These are phyloP conservation scores for Raffaelea arxii DNA, from an alignment of 2,329 filamentous ascomycete species.

Conservation along the genomic window DNA sequence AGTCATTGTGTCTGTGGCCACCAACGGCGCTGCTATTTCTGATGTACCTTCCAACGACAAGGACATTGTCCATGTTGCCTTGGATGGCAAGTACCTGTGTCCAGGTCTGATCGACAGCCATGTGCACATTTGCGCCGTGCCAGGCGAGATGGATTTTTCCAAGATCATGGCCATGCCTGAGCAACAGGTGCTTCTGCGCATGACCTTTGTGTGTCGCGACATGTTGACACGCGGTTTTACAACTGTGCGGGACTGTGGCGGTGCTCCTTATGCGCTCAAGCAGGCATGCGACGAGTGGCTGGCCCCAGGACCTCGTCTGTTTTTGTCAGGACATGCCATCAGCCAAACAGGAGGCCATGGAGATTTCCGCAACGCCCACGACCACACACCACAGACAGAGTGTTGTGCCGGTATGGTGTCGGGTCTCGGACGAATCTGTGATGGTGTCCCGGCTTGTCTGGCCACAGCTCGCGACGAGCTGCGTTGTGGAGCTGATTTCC, in stretches of 20 bases:
- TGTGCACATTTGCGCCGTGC: conserved; percentile 17
- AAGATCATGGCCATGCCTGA: not conserved
- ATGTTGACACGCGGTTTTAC: conserved; percentile 51
- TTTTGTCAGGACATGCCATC: conserved; percentile 43
- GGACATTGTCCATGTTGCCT: conserved; percentile 1
- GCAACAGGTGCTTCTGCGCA: not conserved
- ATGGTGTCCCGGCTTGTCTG: conserved; percentile 46
- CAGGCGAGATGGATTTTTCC: conserved; percentile 6
- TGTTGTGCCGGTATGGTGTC: conserved; percentile 35
- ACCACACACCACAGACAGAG: conserved; percentile 17
- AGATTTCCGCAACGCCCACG: conserved; percentile 36
- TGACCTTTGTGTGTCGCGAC: conserved; percentile 14
- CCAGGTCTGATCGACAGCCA: conserved; percentile 27
- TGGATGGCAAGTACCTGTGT: conserved; percentile 1
- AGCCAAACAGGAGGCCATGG: conserved; percentile 50
- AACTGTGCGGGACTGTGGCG: conserved; percentile 40
- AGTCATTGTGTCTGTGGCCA: not conserved
- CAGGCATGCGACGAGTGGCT: conserved; percentile 47
- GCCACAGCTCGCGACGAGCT: conserved; percentile 43
- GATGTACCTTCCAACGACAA: not conserved
- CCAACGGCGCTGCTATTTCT: not conserved
- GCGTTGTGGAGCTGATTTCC: conserved; percentile 46
- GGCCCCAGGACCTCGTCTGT: conserved; percentile 43
- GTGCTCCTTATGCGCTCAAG: conserved; percentile 43
- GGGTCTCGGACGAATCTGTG: conserved; percentile 31